Base-by-base conservation (phyloP, 495 filamentous ascomycete genomes). In the Aspergillus leporis region DNA sequence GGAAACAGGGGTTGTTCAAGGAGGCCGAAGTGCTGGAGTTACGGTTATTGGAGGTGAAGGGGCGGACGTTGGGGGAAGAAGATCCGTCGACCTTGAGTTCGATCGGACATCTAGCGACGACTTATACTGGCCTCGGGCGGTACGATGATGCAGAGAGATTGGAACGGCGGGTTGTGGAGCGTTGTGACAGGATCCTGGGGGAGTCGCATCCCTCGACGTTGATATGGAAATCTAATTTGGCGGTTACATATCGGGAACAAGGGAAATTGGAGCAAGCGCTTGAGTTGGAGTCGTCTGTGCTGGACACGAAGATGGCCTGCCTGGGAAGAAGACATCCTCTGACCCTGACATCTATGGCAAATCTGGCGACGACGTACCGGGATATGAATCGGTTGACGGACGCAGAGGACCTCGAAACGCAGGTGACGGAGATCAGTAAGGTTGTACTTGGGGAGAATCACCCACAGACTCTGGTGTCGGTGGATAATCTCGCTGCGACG, bases 241-340 rank as follows among this genome's bases (percentile, higher is more conserved):
- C 52, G 16, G n/a, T 19, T 10, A 61, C 58, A 16, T 54, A 45
- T 19, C 47, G 45, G 2, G 55, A 63, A 8, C 67, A 68, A 51
- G 72, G 67, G 1, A 63, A 61, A 22, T 66, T 53, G 46, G 46
- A 71, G 13, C 67, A 68, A 53, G 71, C 74, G 7, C 62, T 65
- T 46, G 23, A 59, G 60, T 54, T 74, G 8, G n/a, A 65, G n/a
- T 16, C 63, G 19, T 43, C 56, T 28, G 58, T 67, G 28, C 22
- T 74, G 52, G 53, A 67, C 19, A 61, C 19, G 4, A 13, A 47
- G 1, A 45, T 34, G 23, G 28, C n/a, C 5, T 19, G 41, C 9
- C 47, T 77, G 1, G 78, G 78, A 4, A 47, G 36, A 5, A 61
- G 76, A 8, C 73, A 83, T 64, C 68, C 67, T 13, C 5, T 62